Percentiles rank a stretch among this genome's conserved stretches.
Conservation (phyloP, 2,329 filamentous ascomycete species). For the Lecanoromycetidae sp. region DNA sequence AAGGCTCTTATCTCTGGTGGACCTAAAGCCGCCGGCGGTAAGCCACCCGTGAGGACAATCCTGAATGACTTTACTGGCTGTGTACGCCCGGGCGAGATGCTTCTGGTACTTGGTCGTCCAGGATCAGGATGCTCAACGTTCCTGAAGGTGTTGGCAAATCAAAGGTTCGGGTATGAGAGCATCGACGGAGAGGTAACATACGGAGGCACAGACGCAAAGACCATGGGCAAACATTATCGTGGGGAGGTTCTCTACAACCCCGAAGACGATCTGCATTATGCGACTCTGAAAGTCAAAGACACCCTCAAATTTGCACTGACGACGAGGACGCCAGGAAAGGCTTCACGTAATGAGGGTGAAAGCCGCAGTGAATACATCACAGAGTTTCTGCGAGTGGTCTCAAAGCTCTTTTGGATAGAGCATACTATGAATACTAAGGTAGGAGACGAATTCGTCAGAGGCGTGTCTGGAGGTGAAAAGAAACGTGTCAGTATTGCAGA, state of each 20-base stretch:
- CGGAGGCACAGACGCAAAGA: constrained; percentile 42
- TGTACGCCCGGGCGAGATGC: constrained; percentile 41
- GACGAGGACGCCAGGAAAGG: constrained; percentile 53
- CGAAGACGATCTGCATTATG: constrained; percentile 66
- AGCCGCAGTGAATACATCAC: constrained; percentile 47
- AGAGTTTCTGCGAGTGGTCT: constrained; percentile 54
- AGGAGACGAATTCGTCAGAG: constrained; percentile 61
- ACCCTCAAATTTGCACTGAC: constrained; percentile 63
- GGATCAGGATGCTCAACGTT: constrained; percentile 62
- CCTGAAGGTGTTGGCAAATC: constrained; percentile 61
- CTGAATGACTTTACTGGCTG: constrained; percentile 27
- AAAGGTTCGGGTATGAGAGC: constrained; percentile 28
- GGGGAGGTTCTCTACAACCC: constrained; percentile 58
- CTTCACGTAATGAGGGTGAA: constrained; percentile 49
- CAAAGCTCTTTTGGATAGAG: constrained; percentile 59
- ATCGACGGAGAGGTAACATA: constrained; percentile 34
- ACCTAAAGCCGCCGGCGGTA: constrained; percentile 23
- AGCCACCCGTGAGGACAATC: constrained; percentile 16
- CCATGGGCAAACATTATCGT: constrained; percentile 38
- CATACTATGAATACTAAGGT: constrained; percentile 64
- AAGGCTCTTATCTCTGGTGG: constrained; percentile 32
- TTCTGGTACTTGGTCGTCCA: constrained; percentile 43
- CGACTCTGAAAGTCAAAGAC: constrained; percentile 62
- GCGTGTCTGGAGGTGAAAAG: constrained; percentile 58
- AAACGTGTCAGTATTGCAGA: constrained; percentile 77